A percentile compares a stretch with the other conserved stretches of the same genome.
These are phyloP conservation scores for Prunus campanulata DNA, from an alignment of 306 rosid species.

Conservation along the genomic window DNA sequence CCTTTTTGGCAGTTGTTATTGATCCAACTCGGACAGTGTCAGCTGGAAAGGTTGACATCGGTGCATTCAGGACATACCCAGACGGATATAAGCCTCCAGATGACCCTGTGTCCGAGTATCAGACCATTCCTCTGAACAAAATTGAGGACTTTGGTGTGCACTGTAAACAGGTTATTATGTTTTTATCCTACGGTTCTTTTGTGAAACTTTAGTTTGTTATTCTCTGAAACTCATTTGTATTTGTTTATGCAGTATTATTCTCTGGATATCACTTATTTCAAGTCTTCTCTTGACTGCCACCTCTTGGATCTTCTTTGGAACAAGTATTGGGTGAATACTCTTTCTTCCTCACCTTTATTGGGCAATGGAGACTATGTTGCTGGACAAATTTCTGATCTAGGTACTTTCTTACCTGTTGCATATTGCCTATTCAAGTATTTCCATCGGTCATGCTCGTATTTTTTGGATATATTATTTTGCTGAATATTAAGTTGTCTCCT, in stretches of 20 bases:
- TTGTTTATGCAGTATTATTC: slow-evolving; percentile 75
- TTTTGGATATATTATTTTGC: background rate
- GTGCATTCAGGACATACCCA: slow-evolving; percentile 98
- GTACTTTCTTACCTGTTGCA: slow-evolving; percentile 36
- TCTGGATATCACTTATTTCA: slow-evolving; percentile 90
- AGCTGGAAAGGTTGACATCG: slow-evolving; percentile 97
- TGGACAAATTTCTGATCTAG: slow-evolving; percentile 92
- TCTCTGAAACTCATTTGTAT: slow-evolving; percentile 20
- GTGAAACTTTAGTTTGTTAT: background rate
- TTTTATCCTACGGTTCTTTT: background rate
- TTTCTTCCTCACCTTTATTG: slow-evolving; percentile 92
- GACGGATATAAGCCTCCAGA: slow-evolving; percentile 91
- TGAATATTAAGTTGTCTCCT: slow-evolving; percentile 5
- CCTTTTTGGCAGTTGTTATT: slow-evolving; percentile 89
- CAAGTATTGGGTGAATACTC: slow-evolving; percentile 91
- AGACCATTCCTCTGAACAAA: slow-evolving; percentile 90
- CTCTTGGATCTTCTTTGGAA: slow-evolving; percentile 95
- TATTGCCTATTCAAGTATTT: background rate
- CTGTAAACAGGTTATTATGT: slow-evolving; percentile 72
- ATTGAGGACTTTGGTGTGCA: slow-evolving; percentile 99
- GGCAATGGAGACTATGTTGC: slow-evolving; percentile 95
- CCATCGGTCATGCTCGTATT: background rate
- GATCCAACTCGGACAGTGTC: slow-evolving; percentile 95
- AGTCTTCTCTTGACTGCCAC: slow-evolving; percentile 90
- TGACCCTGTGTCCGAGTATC: slow-evolving; percentile 92